A percentile compares a stretch with the other conserved stretches of the same genome.
phyloP scores from a whole-genome alignment of 345 rosid species.

The Gossypium mustelinum region DNA sequence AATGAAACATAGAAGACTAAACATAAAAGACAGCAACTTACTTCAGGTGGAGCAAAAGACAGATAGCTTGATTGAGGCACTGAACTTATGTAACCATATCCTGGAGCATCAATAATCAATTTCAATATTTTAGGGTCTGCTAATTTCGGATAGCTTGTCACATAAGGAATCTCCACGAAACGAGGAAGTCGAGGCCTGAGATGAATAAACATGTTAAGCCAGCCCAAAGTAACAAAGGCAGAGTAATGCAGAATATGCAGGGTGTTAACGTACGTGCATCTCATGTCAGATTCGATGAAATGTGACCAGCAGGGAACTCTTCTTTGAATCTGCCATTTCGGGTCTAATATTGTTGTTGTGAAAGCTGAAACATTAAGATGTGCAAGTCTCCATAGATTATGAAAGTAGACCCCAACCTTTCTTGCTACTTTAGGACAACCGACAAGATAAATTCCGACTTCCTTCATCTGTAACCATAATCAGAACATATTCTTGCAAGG shows the following conservation, averaged over 20 bases:
- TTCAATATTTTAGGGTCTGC: slow-evolving; percentile 53
- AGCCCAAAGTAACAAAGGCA: too few species aligned
- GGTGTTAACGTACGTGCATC: slow-evolving; percentile 47
- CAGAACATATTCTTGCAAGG: slow-evolving; percentile 4
- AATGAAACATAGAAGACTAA: background rate
- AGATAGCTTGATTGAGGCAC: slow-evolving; percentile 51
- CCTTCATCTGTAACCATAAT: slow-evolving; percentile 57
- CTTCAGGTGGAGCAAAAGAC: slow-evolving; percentile 95
- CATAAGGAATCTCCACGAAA: slow-evolving; percentile 52
- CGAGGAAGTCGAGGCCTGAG: slow-evolving; percentile 68
- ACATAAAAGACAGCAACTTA: slow-evolving; percentile 17
- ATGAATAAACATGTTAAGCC: slow-evolving; percentile 12
- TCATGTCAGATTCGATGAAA: slow-evolving; percentile 45
- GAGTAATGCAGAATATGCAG: background rate
- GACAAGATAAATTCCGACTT: slow-evolving; percentile 71
- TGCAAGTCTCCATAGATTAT: slow-evolving; percentile 64
- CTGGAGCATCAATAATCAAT: slow-evolving; percentile 40
- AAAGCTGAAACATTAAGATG: slow-evolving; percentile 50
- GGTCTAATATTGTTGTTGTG: slow-evolving; percentile 51
- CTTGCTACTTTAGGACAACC: slow-evolving; percentile 59
- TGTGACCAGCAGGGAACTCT: slow-evolving; percentile 89
- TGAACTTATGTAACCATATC: slow-evolving; percentile 28
- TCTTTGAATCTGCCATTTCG: slow-evolving; percentile 67
- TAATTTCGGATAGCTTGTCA: slow-evolving; percentile 55
- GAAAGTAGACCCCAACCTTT: slow-evolving; percentile 50